Conservation (phyloP, 1,284 basidiomycete species). For the Trichosporon inkin region DNA sequence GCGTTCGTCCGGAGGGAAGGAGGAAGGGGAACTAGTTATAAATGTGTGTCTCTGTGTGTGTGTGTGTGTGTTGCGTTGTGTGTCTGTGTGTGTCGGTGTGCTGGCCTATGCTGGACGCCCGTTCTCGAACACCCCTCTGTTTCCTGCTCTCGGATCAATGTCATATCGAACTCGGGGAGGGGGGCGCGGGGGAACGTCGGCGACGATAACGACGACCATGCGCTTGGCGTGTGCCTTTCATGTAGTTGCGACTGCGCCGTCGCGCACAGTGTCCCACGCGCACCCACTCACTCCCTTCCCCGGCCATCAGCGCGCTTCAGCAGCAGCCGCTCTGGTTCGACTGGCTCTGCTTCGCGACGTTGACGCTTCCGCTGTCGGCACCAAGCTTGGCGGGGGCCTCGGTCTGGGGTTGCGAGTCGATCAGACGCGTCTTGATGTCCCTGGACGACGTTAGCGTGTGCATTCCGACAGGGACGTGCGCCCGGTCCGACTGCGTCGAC, state of each 20-base stretch:
- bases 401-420: slow-evolving; percentile 83
- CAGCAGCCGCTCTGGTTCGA: slow-evolving; percentile 34
- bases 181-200: neutral
- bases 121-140: neutral
- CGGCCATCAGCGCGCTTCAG: slow-evolving; percentile 28
- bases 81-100: neutral
- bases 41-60: no score
- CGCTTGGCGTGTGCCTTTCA: slow-evolving; percentile 6
- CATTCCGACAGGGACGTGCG: neutral
- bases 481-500: no score
- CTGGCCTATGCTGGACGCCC: neutral
- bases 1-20: slow-evolving; percentile 3
- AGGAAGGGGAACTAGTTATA: no score
- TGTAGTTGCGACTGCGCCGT: neutral
- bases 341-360: slow-evolving; percentile 37
- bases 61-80: neutral
- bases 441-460: slow-evolving; percentile 52
- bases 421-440: slow-evolving; percentile 93
- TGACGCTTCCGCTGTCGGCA: slow-evolving; percentile 39
- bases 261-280: neutral
- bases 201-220: neutral
- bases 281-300: neutral
- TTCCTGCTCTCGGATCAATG: slow-evolving; percentile 7
- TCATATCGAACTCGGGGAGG: neutral
- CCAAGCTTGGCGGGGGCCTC: slow-evolving; percentile 36